phyloP scores from a whole-genome alignment of 208 protist genomes.

The Trypanosoma rangeli region DNA sequence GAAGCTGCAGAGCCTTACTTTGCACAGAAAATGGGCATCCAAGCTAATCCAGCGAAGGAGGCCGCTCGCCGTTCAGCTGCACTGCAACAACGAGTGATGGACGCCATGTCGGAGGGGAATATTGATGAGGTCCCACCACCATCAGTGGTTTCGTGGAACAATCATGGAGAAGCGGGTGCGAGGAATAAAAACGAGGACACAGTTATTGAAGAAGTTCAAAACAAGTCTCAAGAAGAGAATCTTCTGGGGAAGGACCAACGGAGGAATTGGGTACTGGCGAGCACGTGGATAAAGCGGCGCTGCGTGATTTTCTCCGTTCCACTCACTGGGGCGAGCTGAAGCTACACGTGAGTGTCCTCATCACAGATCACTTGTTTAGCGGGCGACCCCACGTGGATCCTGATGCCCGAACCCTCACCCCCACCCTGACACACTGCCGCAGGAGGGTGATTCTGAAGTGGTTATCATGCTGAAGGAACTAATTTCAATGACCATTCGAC shows the following conservation, averaged over 20 bases:
- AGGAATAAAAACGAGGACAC: neutral
- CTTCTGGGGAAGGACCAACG: constrained; percentile 11
- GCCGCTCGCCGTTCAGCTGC: constrained; percentile 50
- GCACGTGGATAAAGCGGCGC: constrained; percentile 46
- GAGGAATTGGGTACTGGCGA: constrained; percentile 29
- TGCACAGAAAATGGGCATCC: constrained; percentile 39
- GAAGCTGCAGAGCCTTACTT: constrained; percentile 66
- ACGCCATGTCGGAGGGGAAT: constrained; percentile 26
- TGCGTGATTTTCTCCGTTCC: constrained; percentile 57
- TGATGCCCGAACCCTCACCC: constrained; percentile 76
- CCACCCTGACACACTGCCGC: constrained; percentile 82
- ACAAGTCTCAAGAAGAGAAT: neutral
- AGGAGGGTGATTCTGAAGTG: constrained; percentile 82
- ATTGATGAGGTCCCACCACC: neutral
- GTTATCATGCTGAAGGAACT: constrained; percentile 92
- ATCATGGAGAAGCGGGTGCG: neutral
- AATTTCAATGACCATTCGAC: constrained; percentile 77
- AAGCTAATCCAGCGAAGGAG: constrained; percentile 5
- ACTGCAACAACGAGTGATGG: constrained; percentile 45
- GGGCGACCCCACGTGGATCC: constrained; percentile 70
- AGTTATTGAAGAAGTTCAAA: neutral
- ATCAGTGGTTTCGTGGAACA: neutral
- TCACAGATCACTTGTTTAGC: constrained; percentile 86
- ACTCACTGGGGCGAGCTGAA: constrained; percentile 85
- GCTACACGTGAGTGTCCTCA: constrained; percentile 73